Percentiles rank a stretch among this genome's conserved stretches.
Conservation (phyloP, 1,284 basidiomycete species). For the Termitomyces sp. region DNA sequence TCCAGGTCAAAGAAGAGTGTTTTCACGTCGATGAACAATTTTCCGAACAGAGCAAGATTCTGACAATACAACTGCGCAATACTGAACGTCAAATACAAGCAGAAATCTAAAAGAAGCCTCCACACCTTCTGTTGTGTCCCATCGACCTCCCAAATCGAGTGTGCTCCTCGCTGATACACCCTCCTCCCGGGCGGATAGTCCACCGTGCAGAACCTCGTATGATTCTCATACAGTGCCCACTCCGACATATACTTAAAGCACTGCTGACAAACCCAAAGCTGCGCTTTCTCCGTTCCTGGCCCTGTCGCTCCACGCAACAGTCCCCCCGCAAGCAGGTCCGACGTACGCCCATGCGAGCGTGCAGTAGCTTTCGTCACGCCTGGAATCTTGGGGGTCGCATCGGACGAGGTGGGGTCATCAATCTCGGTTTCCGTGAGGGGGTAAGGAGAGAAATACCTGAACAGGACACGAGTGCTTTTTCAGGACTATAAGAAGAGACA, state of each 20-base stretch:
- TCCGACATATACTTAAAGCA: slow-evolving; percentile 98
- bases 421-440: slow-evolving; percentile 63
- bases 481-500: not conserved
- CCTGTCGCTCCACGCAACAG: slow-evolving; percentile 40
- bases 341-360: slow-evolving; percentile 62
- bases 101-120: slow-evolving; percentile 1
- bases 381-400: slow-evolving; percentile 34
- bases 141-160: slow-evolving; percentile 95
- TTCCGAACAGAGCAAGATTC: slow-evolving; percentile 92
- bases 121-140: slow-evolving; percentile 79
- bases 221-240: slow-evolving; percentile 64
- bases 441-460: slow-evolving; percentile 87
- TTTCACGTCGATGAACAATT: slow-evolving; percentile 99
- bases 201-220: slow-evolving; percentile 66
- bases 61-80: slow-evolving; percentile 83
- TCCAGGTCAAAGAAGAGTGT: slow-evolving; percentile 93
- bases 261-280: slow-evolving; percentile 81
- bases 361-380: slow-evolving; percentile 42
- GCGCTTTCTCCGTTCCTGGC: slow-evolving; percentile 40
- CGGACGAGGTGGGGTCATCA: slow-evolving; percentile 34
- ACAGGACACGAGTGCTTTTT: not conserved
- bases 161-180: slow-evolving; percentile 88
- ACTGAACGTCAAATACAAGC: slow-evolving; percentile 3
- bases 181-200: slow-evolving; percentile 83
- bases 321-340: slow-evolving; percentile 64